Evolutionary conservation across 2,329 filamentous ascomycete genomes (phyloP), one percentile per base, ranked within the genome.

Genomic region (Penicillium sp.): DNA sequence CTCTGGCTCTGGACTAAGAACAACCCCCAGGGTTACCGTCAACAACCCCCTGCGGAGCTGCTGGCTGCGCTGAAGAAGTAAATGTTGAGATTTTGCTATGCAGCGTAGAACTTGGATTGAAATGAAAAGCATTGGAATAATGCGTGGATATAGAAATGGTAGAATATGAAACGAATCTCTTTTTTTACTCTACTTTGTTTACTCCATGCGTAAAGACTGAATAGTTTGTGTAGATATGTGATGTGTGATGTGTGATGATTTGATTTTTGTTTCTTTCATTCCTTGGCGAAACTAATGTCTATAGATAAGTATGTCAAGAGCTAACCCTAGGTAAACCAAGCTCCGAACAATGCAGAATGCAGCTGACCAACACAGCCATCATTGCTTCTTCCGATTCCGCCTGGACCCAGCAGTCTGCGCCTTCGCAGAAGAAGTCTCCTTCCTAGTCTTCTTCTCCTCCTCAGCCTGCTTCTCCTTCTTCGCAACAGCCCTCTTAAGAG

Each of bases 1-100:
- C 81, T 99, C 60, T 99, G 94, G 94, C 87, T 86, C 68, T 99
- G 94, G 94, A 96, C 95, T 13, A 82, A 88, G 77, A 97, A 97
- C 78, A 97, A 97, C 78, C 94, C 94, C 20, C 86, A 92, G 76
- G 94, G 94, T 18, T 97, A 97, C 79, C 84, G 89, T 61, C 92
- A 97, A 77, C 82, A 91, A 60, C 91, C 93, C n/a, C 93, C 94
- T 0, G 82, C 89, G 60, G 85, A 89, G 74, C 82, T 97, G 65
- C 69, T 97, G 44, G 87, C 88, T 49, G 59, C 67, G 60, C 66
- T 73, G 51, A 71, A 72, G 69, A 72, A 72, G 57, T 70, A 67
- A 61, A 55, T 54, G 24, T 26, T 33, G 17, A 32, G 47, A 34
- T 33, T 43, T 42, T 29, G 39, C 7, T 20, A 10, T 18, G 23